phyloP scores from a whole-genome alignment of 2,329 filamentous ascomycete genomes.

The Zasmidium angulare region DNA sequence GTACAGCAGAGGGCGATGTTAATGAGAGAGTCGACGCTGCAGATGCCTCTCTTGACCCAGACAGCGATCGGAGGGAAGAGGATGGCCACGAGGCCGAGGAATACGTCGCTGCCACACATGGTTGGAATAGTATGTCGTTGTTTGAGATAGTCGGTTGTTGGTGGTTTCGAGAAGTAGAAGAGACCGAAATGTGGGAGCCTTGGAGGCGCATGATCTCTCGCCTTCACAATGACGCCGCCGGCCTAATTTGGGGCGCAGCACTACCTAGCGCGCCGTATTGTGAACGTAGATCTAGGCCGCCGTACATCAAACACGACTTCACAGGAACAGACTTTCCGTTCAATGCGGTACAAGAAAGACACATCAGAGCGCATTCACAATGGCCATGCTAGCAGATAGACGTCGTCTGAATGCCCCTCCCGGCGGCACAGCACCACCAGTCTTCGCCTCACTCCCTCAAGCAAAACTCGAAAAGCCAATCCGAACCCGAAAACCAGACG shows the following conservation, averaged over 20 bases:
- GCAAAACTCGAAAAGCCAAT: slow-evolving; percentile 49
- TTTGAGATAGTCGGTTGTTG: neutral
- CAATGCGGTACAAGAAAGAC: neutral
- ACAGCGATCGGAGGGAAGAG: slow-evolving; percentile 65
- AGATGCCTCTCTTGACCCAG: slow-evolving; percentile 95
- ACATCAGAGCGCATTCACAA: slow-evolving; percentile 1
- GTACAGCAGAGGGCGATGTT: slow-evolving; percentile 80
- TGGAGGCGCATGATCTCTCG: neutral
- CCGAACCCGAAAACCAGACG: slow-evolving; percentile 64
- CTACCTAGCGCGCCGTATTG: too few relatives aligned
- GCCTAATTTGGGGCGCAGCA: neutral
- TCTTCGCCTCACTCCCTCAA: slow-evolving; percentile 60
- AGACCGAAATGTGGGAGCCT: slow-evolving; percentile 3
- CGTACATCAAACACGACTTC: slow-evolving; percentile 5
- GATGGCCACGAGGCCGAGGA: slow-evolving; percentile 60
- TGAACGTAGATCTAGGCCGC: neutral
- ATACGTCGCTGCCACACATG: slow-evolving; percentile 63
- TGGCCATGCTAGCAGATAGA: slow-evolving; percentile 64
- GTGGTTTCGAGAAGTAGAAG: neutral
- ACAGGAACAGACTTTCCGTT: slow-evolving; percentile 2
- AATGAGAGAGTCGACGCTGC: slow-evolving; percentile 87
- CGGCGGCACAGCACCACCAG: slow-evolving; percentile 71
- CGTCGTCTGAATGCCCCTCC: slow-evolving; percentile 86
- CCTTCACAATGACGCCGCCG: slow-evolving; percentile 4
- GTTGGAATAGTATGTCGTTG: neutral